These are phyloP conservation scores for Termitomyces sp. DNA, from an alignment of 768 basidiomycete genomes.

Conservation along the genomic window DNA sequence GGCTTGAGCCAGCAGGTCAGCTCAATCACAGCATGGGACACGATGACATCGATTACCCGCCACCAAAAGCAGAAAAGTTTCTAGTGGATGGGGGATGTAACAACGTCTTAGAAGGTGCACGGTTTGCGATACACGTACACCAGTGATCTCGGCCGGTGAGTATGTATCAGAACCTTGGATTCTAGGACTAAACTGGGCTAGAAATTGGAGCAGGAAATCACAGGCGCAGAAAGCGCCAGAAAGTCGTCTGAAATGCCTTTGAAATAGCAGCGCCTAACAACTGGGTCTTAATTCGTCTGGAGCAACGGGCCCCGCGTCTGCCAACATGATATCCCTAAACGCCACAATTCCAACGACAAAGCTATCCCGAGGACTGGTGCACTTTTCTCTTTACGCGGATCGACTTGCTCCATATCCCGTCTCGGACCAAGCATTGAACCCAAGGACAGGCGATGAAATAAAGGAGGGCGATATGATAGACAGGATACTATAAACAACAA, in stretches of 20 bases:
- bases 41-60: not conserved
- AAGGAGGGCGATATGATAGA: not conserved
- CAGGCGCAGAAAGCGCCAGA: not conserved
- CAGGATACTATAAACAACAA: not conserved
- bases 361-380: not conserved
- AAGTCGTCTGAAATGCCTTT: too few species aligned
- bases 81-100: not conserved
- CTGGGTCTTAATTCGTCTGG: not conserved
- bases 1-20: too few species aligned
- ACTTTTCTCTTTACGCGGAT: not conserved
- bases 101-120: not conserved
- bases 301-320: not conserved
- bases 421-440: not conserved
- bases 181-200: not conserved
- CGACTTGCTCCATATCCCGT: not conserved
- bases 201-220: not conserved
- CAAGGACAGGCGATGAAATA: too few species aligned
- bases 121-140: not conserved
- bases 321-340: not conserved
- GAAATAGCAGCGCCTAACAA: not conserved
- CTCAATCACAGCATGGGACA: not conserved
- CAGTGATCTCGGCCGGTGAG: not conserved
- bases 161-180: not conserved
- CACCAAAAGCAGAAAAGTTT: not conserved
- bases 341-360: not conserved